A percentile compares a stretch with the other conserved stretches of the same genome.
phyloP scores from a whole-genome alignment of 1,139 yeast species.

The Ashbya aceris region DNA sequence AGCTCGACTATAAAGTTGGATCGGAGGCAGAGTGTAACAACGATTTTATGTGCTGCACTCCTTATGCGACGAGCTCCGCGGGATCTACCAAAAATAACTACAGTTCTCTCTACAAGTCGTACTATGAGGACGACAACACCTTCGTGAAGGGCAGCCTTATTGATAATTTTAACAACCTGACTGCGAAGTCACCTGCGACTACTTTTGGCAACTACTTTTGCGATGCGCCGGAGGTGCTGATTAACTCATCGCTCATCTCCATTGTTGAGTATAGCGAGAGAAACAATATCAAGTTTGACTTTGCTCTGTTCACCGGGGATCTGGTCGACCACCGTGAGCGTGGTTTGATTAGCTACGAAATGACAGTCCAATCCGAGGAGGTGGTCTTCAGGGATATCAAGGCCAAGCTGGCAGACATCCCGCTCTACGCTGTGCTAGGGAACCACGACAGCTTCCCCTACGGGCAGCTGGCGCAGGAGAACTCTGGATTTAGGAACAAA shows the following conservation, averaged over 20 bases:
- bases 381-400: constrained; percentile 46
- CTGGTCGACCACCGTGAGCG: constrained; percentile 52
- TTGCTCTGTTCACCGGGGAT: constrained; percentile 63
- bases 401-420: constrained; percentile 42
- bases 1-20: constrained; percentile 47
- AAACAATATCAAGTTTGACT: constrained; percentile 38
- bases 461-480: constrained; percentile 54
- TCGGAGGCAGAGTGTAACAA: constrained; percentile 52
- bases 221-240: constrained; percentile 53
- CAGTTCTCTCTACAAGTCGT: constrained; percentile 33
- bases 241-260: constrained; percentile 46
- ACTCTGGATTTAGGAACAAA: constrained; percentile 39
- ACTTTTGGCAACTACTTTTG: constrained; percentile 53
- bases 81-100: constrained; percentile 9
- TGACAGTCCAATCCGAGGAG: constrained; percentile 46
- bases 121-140: constrained; percentile 30
- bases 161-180: constrained; percentile 28
- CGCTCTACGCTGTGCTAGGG: constrained; percentile 59
- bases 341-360: constrained; percentile 37
- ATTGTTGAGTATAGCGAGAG: constrained; percentile 33
- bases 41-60: constrained; percentile 25
- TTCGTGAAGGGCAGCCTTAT: constrained; percentile 34
- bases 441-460: constrained; percentile 70
- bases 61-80: constrained; percentile 20
- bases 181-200: constrained; percentile 44